Evolutionary conservation across 1,284 basidiomycete species (phyloP).

Genomic region (Cystobasidium pallidum): DNA sequence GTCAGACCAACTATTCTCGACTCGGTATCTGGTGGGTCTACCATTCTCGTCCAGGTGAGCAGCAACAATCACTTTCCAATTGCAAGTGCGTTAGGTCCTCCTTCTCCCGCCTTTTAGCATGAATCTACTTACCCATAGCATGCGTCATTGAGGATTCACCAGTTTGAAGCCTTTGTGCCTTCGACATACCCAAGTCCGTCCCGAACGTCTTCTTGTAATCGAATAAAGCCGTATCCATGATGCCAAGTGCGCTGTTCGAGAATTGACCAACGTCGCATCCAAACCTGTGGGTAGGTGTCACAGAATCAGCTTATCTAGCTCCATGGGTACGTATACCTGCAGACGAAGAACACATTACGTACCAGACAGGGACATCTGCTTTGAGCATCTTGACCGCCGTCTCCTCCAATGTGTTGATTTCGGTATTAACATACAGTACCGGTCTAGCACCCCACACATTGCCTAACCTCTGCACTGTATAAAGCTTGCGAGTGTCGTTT

Average conservation of each 20-base stretch:
- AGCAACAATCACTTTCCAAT: conserved; percentile 68
- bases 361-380: conserved; percentile 79
- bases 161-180: conserved; percentile 79
- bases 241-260: conserved; percentile 50
- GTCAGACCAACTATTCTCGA: conserved; percentile 95
- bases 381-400: conserved; percentile 72
- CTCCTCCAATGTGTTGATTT: conserved; percentile 77
- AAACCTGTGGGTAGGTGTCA: conserved; percentile 64
- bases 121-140: conserved; percentile 62
- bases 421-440: conserved; percentile 81
- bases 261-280: conserved; percentile 70
- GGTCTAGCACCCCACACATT: conserved; percentile 85
- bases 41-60: conserved; percentile 81
- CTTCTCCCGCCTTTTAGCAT: not conserved
- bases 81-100: conserved; percentile 78
- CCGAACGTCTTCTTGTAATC: conserved; percentile 67
- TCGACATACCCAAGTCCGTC: conserved; percentile 66
- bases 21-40: conserved; percentile 81
- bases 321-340: too few species aligned
- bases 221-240: conserved; percentile 68
- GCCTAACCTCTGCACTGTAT: conserved; percentile 88
- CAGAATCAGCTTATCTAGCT: too few species aligned
- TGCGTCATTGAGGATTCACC: conserved; percentile 88
- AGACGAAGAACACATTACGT: not conserved
- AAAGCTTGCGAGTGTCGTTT: conserved; percentile 77